A percentile compares a stretch with the other conserved stretches of the same genome.
phyloP scores from a whole-genome alignment of 495 filamentous ascomycete species.

The Aspergillus nanangensis region DNA sequence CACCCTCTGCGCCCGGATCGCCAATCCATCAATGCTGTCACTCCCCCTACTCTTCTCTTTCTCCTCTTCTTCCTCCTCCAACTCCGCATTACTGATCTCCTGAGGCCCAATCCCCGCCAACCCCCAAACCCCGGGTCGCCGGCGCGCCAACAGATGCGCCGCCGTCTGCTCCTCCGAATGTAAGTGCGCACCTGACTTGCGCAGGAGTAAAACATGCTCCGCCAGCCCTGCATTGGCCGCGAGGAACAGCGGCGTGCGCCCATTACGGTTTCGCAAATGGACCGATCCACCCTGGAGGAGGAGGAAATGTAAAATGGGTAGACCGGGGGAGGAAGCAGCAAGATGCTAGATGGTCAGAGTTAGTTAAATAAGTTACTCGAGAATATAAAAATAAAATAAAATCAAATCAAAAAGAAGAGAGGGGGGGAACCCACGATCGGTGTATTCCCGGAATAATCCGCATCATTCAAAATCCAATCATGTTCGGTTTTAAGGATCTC shows the following conservation, averaged over 20 bases:
- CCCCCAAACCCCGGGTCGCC: slow-evolving; percentile 41
- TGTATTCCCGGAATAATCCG: slow-evolving; percentile 90
- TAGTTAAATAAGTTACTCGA: background rate
- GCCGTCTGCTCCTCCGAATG: slow-evolving; percentile 57
- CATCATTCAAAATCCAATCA: slow-evolving; percentile 66
- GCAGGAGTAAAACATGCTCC: slow-evolving; percentile 62
- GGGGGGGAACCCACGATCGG: slow-evolving; percentile 52
- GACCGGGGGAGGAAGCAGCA: slow-evolving; percentile 54
- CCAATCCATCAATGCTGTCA: slow-evolving; percentile 14
- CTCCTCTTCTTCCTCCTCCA: slow-evolving; percentile 21
- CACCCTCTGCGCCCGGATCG: background rate
- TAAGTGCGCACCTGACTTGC: slow-evolving; percentile 66
- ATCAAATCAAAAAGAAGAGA: slow-evolving; percentile 1
- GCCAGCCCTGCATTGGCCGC: slow-evolving; percentile 59
- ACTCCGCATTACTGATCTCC: slow-evolving; percentile 30
- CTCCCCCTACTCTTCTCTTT: slow-evolving; percentile 16
- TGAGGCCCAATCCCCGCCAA: slow-evolving; percentile 40
- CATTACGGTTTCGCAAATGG: slow-evolving; percentile 74
- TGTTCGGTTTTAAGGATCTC: slow-evolving; percentile 63
- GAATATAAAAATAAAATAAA: background rate
- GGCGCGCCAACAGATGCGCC: slow-evolving; percentile 42
- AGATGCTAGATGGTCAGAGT: slow-evolving; percentile 50
- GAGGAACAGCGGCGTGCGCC: slow-evolving; percentile 78
- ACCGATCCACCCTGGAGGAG: slow-evolving; percentile 78
- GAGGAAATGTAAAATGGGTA: slow-evolving; percentile 65